phyloP scores from a whole-genome alignment of 2,329 filamentous ascomycete genomes.

The Blumeria graminis region DNA sequence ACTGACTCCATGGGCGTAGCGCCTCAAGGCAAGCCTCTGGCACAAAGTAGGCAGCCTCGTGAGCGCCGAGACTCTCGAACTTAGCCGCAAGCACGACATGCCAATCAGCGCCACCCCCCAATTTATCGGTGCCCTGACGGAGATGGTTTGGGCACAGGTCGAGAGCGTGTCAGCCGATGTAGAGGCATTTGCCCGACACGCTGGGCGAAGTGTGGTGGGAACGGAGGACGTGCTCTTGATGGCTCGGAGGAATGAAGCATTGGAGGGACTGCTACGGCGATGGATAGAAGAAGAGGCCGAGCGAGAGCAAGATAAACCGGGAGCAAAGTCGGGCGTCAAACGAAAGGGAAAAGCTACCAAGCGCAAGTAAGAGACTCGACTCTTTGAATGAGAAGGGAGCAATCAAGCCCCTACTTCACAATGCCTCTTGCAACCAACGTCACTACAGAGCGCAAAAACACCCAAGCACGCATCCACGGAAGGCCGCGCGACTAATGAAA shows the following conservation, averaged over 20 bases:
- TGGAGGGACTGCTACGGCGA: conserved; percentile 42
- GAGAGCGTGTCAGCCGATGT: conserved; percentile 33
- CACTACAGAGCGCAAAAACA: no score
- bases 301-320: conserved; percentile 20
- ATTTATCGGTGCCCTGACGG: conserved; percentile 66
- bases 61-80: conserved; percentile 52
- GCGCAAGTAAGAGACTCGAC: background rate
- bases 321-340: conserved; percentile 7
- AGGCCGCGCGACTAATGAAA: no score
- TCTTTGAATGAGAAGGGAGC: background rate
- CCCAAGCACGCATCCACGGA: no score
- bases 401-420: no score
- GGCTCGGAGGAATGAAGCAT: conserved; percentile 62
- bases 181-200: conserved; percentile 50
- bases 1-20: background rate
- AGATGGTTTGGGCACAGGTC: conserved; percentile 71
- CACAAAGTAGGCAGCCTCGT: conserved; percentile 67
- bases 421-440: no score
- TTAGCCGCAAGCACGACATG: conserved; percentile 20
- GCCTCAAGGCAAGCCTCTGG: conserved; percentile 49
- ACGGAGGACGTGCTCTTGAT: conserved; percentile 76
- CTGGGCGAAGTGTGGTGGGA: conserved; percentile 54
- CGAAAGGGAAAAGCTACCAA: background rate
- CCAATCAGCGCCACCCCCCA: conserved; percentile 66
- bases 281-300: conserved; percentile 19